Evolutionary conservation across 352 stramenopile species (phyloP), one percentile per base, ranked within the genome.

Genomic region (Phytophthora chlamydospora): DNA sequence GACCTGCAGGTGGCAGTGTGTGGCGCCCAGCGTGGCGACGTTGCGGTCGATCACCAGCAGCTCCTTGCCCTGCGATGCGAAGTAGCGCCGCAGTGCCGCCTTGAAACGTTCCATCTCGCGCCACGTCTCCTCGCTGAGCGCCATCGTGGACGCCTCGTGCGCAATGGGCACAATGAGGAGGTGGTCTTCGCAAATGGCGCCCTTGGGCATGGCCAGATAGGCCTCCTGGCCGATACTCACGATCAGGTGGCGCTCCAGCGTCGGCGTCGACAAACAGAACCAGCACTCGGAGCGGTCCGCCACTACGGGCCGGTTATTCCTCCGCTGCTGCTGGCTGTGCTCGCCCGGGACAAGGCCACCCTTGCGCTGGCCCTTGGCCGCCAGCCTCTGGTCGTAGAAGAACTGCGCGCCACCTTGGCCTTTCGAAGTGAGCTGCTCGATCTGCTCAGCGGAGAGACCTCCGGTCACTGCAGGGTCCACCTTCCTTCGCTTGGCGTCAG

Each of bases 151-250:
- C 4, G 71, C 76, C 38, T 89, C 79, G 66, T 94, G 85, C 14
- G 80, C 80, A 61, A 94, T 92, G 0, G 85, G 85, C 11, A 94
- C 77, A 49, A 94, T 92, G 3, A 94, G 73, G 52, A 83, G 33
- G 62, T 94, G 85, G 42, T 94, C 85, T 32, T 68, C 63, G 38
- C 85, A 86, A 67, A 94, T 92, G 6, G 83, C 81, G 5, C 85
- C 85, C 51, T 94, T 94, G 3, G 85, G 83, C 73, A 94, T 86
- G 9, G 85, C 85, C 27, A 94, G 62, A 58, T 94, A 94, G 13
- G 81, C 81, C 49, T 92, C 79, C 51, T 88, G 68, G 7, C 85
- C 85, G 53, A 94, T 94, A 49, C 81, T 90, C 33, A 91, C 83
- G 50, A 94, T 91, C 59, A 94, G 71, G 51, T 94, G 85, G 11